phyloP scores from a whole-genome alignment of 192 early-diverging fungal genomes.

The Backusella luteola region DNA sequence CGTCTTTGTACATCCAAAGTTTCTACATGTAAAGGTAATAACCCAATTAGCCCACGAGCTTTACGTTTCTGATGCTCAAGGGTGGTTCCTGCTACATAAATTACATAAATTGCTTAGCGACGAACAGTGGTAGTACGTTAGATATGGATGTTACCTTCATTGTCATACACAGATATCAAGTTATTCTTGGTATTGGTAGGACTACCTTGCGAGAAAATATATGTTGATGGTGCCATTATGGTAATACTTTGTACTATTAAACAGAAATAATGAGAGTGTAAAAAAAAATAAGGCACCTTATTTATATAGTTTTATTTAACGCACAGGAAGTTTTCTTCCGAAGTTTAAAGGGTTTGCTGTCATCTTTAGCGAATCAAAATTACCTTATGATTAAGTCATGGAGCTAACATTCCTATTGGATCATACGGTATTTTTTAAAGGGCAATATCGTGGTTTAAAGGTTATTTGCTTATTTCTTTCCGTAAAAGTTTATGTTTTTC shows the following conservation, averaged over 20 bases:
- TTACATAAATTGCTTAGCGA: neutral
- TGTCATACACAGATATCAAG: neutral
- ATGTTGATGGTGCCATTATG: neutral
- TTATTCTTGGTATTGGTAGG: neutral
- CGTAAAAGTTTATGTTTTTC: neutral
- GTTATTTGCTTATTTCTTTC: neutral
- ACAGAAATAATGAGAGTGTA: neutral
- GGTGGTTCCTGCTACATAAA: conserved; percentile 53
- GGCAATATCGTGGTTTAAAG: neutral
- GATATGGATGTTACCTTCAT: neutral
- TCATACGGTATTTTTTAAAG: neutral
- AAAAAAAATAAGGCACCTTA: neutral
- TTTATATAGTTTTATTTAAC: neutral
- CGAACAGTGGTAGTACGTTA: too few species aligned
- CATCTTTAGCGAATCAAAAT: neutral
- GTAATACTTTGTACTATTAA: neutral
- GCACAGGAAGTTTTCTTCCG: neutral
- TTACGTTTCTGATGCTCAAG: conserved; percentile 48
- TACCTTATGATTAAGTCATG: neutral
- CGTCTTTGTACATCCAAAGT: conserved; percentile 71
- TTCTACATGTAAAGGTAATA: conserved; percentile 77
- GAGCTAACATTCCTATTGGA: neutral
- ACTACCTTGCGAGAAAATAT: neutral
- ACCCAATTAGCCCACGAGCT: conserved; percentile 63
- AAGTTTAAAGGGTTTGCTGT: neutral